Conservation (phyloP, 140 eudicot species). For the Ambrosia hybrid region DNA sequence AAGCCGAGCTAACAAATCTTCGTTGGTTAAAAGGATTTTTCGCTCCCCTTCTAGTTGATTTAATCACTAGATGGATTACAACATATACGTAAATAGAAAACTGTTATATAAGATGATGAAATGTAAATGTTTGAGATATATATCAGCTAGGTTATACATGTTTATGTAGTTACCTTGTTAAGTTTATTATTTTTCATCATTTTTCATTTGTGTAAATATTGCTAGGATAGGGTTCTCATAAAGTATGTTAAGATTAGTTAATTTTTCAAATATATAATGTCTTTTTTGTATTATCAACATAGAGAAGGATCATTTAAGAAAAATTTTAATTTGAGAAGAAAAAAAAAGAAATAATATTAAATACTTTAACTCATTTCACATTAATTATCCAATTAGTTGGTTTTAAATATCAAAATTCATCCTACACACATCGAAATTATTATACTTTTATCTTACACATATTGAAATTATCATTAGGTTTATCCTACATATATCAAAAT, state of each 20-base stretch:
- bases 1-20: background rate
- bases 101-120: background rate
- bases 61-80: background rate
- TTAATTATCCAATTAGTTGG: no score
- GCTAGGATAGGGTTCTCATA: background rate
- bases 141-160: background rate
- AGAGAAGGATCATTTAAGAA: no score
- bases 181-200: background rate
- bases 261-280: no score
- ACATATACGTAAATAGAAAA: background rate
- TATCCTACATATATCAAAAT: no score
- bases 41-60: background rate
- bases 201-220: background rate
- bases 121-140: background rate
- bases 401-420: no score
- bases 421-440: no score
- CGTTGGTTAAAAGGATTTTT: constrained; percentile 4
- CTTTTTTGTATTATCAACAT: no score
- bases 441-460: no score
- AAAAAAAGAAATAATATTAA: no score
- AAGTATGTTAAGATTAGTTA: background rate
- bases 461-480: no score
- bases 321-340: no score
- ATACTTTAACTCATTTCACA: no score
- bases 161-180: background rate